Percentiles rank a stretch among this genome's conserved stretches.
Conservation (phyloP, 257 asterid genomes). For the Agastache rugosa region DNA sequence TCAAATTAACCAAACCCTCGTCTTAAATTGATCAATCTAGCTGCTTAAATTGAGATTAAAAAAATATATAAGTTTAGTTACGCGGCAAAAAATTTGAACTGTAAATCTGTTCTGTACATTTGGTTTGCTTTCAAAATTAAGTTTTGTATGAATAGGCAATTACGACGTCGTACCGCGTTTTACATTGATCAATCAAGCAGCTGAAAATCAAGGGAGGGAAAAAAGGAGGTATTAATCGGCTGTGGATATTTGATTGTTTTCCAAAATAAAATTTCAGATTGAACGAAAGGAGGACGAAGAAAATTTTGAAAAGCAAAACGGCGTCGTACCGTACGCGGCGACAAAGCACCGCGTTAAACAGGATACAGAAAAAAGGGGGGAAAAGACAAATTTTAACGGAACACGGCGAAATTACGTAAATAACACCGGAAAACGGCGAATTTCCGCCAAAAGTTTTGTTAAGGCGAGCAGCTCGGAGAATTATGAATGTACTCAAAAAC, state of each 20-base stretch:
- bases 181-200: background rate
- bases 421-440: slow-evolving; percentile 16
- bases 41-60: background rate
- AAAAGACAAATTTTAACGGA: background rate
- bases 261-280: background rate
- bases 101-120: background rate
- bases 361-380: background rate
- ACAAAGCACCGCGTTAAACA: slow-evolving; percentile 31
- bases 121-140: background rate
- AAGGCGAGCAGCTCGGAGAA: background rate
- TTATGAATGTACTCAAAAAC: background rate
- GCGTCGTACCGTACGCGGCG: slow-evolving; percentile 46
- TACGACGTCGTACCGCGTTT: background rate
- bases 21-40: background rate
- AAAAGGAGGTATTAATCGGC: background rate
- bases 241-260: background rate
- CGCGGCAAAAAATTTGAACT: too few species aligned
- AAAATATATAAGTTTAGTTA: too few species aligned
- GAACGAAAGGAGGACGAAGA: background rate
- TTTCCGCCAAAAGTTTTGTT: background rate
- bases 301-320: background rate
- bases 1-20: background rate
- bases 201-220: background rate
- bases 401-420: slow-evolving; percentile 8
- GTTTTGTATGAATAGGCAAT: background rate